A percentile compares a stretch with the other conserved stretches of the same genome.
These are phyloP conservation scores for Starmerella bombicola DNA, from an alignment of 805 yeast species.

Conservation along the genomic window DNA sequence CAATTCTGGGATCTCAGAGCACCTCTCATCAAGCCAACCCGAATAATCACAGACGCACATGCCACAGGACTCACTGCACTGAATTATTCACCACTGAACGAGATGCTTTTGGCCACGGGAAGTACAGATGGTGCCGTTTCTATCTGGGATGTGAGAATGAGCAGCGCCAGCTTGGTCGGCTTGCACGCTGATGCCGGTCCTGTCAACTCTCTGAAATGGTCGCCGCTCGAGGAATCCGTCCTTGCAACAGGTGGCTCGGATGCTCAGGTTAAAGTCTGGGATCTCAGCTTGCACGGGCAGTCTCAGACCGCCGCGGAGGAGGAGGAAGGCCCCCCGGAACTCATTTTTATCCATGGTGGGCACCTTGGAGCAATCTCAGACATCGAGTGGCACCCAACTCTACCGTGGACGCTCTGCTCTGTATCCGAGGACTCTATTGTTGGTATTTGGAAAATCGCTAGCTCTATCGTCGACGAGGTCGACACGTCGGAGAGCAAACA, in stretches of 20 bases:
- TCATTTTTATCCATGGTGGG: conserved; percentile 74
- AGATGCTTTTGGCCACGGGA: conserved; percentile 55
- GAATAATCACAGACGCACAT: conserved; percentile 36
- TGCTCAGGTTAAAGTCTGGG: conserved; percentile 65
- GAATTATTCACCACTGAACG: conserved; percentile 46
- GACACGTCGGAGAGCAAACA: background rate
- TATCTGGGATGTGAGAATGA: conserved; percentile 63
- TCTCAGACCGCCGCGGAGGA: conserved; percentile 41
- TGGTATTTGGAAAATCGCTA: conserved; percentile 64
- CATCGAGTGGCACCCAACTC: conserved; percentile 51
- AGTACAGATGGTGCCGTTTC: conserved; percentile 64
- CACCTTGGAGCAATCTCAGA: conserved; percentile 62
- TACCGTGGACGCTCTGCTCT: conserved; percentile 48
- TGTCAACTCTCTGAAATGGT: conserved; percentile 46
- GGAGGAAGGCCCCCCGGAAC: conserved; percentile 60
- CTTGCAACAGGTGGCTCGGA: conserved; percentile 54
- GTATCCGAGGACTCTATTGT: conserved; percentile 65
- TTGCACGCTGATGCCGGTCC: conserved; percentile 54
- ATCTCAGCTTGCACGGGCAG: conserved; percentile 44
- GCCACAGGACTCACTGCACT: conserved; percentile 56
- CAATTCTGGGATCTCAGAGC: conserved; percentile 43
- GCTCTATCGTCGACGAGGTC: conserved; percentile 29
- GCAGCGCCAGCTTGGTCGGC: conserved; percentile 45
- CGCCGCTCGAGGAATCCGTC: conserved; percentile 37
- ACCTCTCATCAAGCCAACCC: conserved; percentile 3